Evolutionary conservation across 768 basidiomycete genomes (phyloP).

Genomic region (Leccinum aurantiacum): DNA sequence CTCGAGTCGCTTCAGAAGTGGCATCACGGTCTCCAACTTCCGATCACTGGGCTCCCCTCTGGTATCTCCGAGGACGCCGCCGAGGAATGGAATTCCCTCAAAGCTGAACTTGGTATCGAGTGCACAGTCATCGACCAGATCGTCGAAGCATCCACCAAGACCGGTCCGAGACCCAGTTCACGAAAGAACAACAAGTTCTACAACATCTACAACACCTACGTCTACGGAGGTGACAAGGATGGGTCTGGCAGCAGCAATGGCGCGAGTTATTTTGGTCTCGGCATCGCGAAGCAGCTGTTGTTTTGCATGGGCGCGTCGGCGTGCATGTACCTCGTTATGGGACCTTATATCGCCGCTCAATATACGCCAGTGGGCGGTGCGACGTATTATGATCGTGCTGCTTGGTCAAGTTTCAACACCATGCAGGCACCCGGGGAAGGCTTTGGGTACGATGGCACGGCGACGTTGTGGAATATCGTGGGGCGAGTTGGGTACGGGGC

Average conservation of each 20-base stretch:
- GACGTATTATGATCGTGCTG: slow-evolving; percentile 72
- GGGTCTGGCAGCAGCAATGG: slow-evolving; percentile 23
- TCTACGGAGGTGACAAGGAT: slow-evolving; percentile 46
- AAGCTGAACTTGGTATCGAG: slow-evolving; percentile 76
- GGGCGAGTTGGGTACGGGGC: slow-evolving; percentile 74
- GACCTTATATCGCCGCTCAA: slow-evolving; percentile 57
- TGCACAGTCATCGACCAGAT: slow-evolving; percentile 78
- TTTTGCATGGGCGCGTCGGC: slow-evolving; percentile 65
- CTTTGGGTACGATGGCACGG: slow-evolving; percentile 57
- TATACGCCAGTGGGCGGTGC: slow-evolving; percentile 61
- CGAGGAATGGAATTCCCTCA: slow-evolving; percentile 78
- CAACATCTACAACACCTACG: slow-evolving; percentile 82
- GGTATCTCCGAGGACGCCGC: slow-evolving; percentile 65
- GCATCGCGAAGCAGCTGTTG: slow-evolving; percentile 45
- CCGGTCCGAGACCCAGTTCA: slow-evolving; percentile 33
- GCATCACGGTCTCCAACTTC: slow-evolving; percentile 58
- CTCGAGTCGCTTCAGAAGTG: slow-evolving; percentile 65
- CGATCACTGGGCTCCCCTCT: slow-evolving; percentile 42
- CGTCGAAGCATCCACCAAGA: slow-evolving; percentile 39
- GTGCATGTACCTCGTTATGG: slow-evolving; percentile 58
- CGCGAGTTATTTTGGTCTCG: slow-evolving; percentile 31
- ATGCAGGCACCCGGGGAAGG: slow-evolving; percentile 73
- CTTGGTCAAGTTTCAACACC: slow-evolving; percentile 78
- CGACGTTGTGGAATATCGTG: slow-evolving; percentile 66
- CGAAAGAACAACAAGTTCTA: slow-evolving; percentile 63